These are phyloP conservation scores for Debaryomyces robertsiae DNA, from an alignment of 1,139 yeast genomes.

Conservation along the genomic window DNA sequence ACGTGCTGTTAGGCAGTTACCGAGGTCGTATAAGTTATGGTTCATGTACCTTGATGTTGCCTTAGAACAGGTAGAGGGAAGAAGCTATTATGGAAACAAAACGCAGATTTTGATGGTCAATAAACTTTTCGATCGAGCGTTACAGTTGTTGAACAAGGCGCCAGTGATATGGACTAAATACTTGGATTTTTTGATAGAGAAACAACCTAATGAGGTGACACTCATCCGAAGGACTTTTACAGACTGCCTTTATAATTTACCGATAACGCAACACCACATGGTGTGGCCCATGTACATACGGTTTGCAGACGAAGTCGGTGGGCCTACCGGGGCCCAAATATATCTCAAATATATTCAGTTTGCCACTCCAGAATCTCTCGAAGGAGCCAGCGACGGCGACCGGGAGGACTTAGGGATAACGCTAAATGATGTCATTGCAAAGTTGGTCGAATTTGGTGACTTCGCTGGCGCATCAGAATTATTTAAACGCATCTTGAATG, in stretches of 20 bases:
- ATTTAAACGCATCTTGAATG: conserved; percentile 17
- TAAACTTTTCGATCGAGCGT: conserved; percentile 48
- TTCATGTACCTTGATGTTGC: conserved; percentile 49
- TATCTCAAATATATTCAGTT: conserved; percentile 48
- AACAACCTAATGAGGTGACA: conserved; percentile 36
- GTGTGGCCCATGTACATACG: conserved; percentile 63
- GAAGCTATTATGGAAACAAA: conserved; percentile 30
- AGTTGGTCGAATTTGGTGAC: conserved; percentile 30
- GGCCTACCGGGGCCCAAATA: conserved; percentile 41
- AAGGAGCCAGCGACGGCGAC: conserved; percentile 4
- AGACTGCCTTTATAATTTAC: conserved; percentile 51
- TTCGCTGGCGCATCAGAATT: conserved; percentile 18
- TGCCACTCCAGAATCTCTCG: conserved; percentile 17
- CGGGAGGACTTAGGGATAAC: conserved; percentile 12
- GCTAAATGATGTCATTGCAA: conserved; percentile 23
- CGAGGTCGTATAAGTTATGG: conserved; percentile 62
- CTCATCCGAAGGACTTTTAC: conserved; percentile 54
- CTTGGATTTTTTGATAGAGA: conserved; percentile 46
- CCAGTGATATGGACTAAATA: conserved; percentile 61
- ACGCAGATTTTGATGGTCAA: conserved; percentile 38
- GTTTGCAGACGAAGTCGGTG: conserved; percentile 54
- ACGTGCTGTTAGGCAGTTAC: conserved; percentile 53
- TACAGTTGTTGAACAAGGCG: conserved; percentile 46
- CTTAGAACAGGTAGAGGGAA: conserved; percentile 26
- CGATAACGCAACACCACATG: conserved; percentile 53